Evolutionary conservation across 1,284 basidiomycete species (phyloP).

Genomic region (Boletus hoseneyae): DNA sequence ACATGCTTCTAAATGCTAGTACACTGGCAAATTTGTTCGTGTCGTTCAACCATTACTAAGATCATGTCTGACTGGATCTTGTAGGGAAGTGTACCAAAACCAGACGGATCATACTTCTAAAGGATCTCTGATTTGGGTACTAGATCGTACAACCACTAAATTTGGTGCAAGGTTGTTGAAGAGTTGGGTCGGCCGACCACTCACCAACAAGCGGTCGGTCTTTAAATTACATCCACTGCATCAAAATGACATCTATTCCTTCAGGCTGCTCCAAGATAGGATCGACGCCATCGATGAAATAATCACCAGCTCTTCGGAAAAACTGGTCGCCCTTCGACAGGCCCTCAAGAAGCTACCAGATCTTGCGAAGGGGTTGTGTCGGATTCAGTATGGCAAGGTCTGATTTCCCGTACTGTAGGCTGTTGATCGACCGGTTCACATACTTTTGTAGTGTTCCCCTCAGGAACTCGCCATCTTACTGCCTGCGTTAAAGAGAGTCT

Average conservation of each 20-base stretch:
- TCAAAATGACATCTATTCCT: slow-evolving; percentile 1
- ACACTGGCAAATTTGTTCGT: slow-evolving; percentile 79
- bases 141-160: slow-evolving; percentile 84
- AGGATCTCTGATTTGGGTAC: slow-evolving; percentile 83
- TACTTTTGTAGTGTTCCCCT: slow-evolving; percentile 64
- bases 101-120: slow-evolving; percentile 73
- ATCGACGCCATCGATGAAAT: slow-evolving; percentile 87
- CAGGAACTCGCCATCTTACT: slow-evolving; percentile 80
- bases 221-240: neutral
- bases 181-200: slow-evolving; percentile 85
- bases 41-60: neutral
- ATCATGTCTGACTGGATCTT: slow-evolving; percentile 9
- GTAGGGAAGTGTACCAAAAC: slow-evolving; percentile 84
- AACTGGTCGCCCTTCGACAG: slow-evolving; percentile 62
- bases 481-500: slow-evolving; percentile 73
- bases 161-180: slow-evolving; percentile 86
- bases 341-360: slow-evolving; percentile 80
- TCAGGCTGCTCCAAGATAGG: slow-evolving; percentile 70
- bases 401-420: slow-evolving; percentile 10
- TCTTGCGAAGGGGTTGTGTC: slow-evolving; percentile 82
- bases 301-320: slow-evolving; percentile 51
- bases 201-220: slow-evolving; percentile 70
- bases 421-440: neutral
- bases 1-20: slow-evolving; percentile 89
- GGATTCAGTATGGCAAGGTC: slow-evolving; percentile 89